Conservation (phyloP, 257 asterid species). For the Coffea canephora region DNA sequence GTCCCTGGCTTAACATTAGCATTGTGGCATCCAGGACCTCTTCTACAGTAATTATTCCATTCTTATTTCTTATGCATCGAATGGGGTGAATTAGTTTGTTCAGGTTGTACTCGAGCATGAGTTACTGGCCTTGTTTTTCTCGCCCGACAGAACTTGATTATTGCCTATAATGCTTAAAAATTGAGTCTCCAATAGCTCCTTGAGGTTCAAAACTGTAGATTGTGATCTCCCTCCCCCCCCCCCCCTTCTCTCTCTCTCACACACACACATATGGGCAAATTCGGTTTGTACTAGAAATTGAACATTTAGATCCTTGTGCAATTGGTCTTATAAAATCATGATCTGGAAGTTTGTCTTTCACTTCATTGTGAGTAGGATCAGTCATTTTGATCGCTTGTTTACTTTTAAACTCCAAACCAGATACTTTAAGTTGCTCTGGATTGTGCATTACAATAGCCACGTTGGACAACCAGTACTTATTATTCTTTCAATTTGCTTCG, state of each 20-base stretch:
- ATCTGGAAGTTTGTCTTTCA: neutral
- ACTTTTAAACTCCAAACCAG: neutral
- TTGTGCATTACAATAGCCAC: neutral
- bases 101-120: slow-evolving; percentile 10
- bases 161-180: too few relatives aligned
- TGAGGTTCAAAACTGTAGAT: neutral
- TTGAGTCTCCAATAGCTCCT: neutral
- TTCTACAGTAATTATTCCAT: slow-evolving; percentile 18
- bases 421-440: neutral
- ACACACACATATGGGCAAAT: neutral
- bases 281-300: neutral
- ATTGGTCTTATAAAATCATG: neutral
- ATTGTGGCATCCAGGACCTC: slow-evolving; percentile 27
- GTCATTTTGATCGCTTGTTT: neutral
- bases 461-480: slow-evolving; percentile 11
- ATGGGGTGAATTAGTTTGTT: slow-evolving; percentile 22
- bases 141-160: slow-evolving; percentile 11
- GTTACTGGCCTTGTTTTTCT: slow-evolving; percentile 14
- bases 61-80: slow-evolving; percentile 17
- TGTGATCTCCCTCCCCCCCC: neutral
- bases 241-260: neutral
- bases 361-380: neutral
- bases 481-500: slow-evolving; percentile 6
- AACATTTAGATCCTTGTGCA: neutral
- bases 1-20: slow-evolving; percentile 24